These are phyloP conservation scores for Trichomonas tenax DNA, from an alignment of 208 protist genomes.

Conservation along the genomic window DNA sequence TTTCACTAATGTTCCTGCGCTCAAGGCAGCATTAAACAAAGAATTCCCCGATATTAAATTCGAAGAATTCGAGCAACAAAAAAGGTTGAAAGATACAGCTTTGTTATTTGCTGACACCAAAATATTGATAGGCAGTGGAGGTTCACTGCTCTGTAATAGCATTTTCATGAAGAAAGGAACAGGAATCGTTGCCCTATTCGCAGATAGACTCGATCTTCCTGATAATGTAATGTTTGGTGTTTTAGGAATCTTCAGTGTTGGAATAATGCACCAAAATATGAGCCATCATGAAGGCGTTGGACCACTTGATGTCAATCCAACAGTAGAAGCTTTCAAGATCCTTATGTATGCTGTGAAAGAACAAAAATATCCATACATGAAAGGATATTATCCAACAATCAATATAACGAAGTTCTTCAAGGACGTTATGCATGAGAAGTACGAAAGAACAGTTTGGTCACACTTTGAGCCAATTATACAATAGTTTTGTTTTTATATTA, in stretches of 20 bases:
- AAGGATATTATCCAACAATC: not conserved
- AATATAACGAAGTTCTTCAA: not conserved
- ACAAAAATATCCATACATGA: not conserved
- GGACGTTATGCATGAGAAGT: not conserved
- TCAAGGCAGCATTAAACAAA: not conserved
- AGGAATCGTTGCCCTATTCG: not conserved
- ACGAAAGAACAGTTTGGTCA: not conserved
- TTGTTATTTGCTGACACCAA: not conserved
- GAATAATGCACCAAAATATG: not conserved
- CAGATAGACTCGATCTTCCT: not conserved
- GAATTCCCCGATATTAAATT: not conserved
- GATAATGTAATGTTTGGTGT: not conserved
- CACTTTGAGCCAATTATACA: no score
- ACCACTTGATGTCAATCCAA: not conserved
- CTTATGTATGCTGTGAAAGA: not conserved
- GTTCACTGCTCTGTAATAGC: not conserved
- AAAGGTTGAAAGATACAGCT: not conserved
- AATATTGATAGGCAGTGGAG: not conserved
- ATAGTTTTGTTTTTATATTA: no score
- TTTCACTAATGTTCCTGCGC: not conserved
- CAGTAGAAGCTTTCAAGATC: not conserved
- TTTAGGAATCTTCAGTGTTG: not conserved
- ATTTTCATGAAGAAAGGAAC: not conserved
- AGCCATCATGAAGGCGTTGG: not conserved
- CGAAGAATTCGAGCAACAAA: not conserved